Conservation (phyloP, 2,329 filamentous ascomycete species). For the Clarireedia homoeocarpa region DNA sequence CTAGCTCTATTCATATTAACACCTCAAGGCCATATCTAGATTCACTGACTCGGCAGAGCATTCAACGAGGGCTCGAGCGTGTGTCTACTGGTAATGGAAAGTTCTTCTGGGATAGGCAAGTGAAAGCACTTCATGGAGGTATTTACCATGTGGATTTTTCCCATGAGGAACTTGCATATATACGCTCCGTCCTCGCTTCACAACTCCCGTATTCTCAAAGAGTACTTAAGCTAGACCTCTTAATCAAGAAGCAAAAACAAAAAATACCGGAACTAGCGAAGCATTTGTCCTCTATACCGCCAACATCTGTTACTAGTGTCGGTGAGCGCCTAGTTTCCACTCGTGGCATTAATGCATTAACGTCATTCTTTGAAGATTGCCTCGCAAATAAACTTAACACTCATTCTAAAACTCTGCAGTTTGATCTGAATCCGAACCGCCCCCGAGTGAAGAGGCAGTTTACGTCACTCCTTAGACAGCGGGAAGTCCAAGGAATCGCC, state of each 20-base stretch:
- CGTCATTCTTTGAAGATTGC: conserved; percentile 17
- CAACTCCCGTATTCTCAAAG: not conserved
- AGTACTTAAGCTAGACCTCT: not conserved
- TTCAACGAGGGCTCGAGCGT: conserved; percentile 10
- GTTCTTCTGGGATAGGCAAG: not conserved
- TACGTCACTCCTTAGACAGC: conserved; percentile 17
- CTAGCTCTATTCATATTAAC: not conserved
- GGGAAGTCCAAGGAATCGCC: conserved; percentile 21
- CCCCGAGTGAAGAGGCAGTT: not conserved
- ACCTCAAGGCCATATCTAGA: conserved; percentile 11
- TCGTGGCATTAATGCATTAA: conserved; percentile 34
- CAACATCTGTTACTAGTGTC: conserved; percentile 21
- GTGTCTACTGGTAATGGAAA: not conserved
- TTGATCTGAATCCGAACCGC: not conserved
- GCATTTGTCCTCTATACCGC: not conserved
- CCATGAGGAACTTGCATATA: conserved; percentile 9
- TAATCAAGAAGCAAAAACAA: conserved; percentile 3
- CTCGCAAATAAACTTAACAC: conserved; percentile 4
- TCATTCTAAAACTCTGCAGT: not conserved
- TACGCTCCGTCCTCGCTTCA: not conserved
- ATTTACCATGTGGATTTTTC: conserved; percentile 18
- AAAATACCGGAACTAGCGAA: conserved; percentile 3
- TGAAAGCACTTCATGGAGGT: not conserved
- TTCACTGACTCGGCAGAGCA: not conserved
- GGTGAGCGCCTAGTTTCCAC: conserved; percentile 48